Base-by-base conservation (phyloP, 495 filamentous ascomycete species). In the Mycothermus thermophilus region DNA sequence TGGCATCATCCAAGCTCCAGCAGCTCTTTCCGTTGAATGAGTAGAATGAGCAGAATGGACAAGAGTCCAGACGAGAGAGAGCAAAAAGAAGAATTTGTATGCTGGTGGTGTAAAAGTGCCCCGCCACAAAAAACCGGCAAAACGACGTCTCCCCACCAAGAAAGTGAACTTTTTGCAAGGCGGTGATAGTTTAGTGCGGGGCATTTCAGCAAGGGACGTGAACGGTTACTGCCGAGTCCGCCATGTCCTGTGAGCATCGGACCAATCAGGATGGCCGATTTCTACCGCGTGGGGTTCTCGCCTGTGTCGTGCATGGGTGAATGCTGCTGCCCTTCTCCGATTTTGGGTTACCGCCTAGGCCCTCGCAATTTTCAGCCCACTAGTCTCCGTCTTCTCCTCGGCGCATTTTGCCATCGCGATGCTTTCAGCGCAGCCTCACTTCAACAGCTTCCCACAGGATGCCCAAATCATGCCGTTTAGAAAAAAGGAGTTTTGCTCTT, bases 81-180 rank as follows among this genome's bases (percentile, higher is more conserved):
- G 17, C 24, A 25, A 35, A 40, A 32, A 25, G 20, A 31, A 30
- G 23, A 37, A 38, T 52, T 51, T 47, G 36, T 43, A 37, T n/a
- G n/a, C n/a, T n/a, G n/a, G n/a, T 30, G 11, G 13, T 14, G 5
- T 29, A 12, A 9, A 27, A 33, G 19, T 32, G 40, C 41, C 44
- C 48, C 48, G 41, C 48, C 44, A 42, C 37, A 15, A n/a, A n/a
- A n/a, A n/a, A n/a, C n/a, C 25, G 32, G 33, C 36, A 24, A 32
- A 25, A 34, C 28, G 18, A 30, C 22, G 24, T 14, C 31, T 32
- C 33, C 32, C 37, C 35, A 33, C 37, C 43, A 39, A 44, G n/a
- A n/a, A n/a, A n/a, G n/a, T n/a, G n/a, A 46, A 39, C 38, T 36
- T 44, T 46, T 48, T 44, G 24, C 35, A 40, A 30, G 35, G 38